Base-by-base conservation (phyloP, 805 yeast genomes). In the Myxozyma nipponensis region DNA sequence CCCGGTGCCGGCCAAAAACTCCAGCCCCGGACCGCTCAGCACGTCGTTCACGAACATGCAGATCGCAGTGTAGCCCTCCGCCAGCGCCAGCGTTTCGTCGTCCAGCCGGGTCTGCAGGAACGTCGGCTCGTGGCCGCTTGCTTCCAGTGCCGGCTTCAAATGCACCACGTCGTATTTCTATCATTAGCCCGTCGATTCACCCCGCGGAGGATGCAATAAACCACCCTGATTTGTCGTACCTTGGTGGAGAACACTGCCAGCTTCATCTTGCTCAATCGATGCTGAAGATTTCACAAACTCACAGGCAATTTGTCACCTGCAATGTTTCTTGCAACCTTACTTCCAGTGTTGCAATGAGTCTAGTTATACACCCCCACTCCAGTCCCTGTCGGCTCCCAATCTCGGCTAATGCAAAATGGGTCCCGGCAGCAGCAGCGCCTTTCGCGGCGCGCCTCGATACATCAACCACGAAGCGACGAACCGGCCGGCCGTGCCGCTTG, bases 21-120 rank as follows among this genome's bases (percentile, higher is more conserved):
- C 57, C 36, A 60, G 42, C 13, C 47, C 44, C 10, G 28, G 32
- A 6, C 59, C 54, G 28, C 48, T 40, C 25, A 56, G 37, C 10
- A 35, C 39, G 46, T 60, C 63, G 44, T 60, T 60, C 36, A 60
- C 63, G 48, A 60, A 60, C 15, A 60, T 47, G 35, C 63, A 60
- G 28, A 60, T 52, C 26, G 58, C 62, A 10, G 41, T 46, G 47
- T 39, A 59, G 7, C 56, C 57, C 25, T 59, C 56, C 2, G 62
- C 62, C 24, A 59, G 41, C 7, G 39, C 23, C 7, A 54, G 45
- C 1, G 62, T 58, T 39, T 59, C 62, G 39, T 53, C 57, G 49
- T 47, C 54, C 34, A 59, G 54, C 17, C 53, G 48, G 42, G 57
- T 42, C 23, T 50, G 57, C 4, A 42, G 44, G 24, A 49, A 53